phyloP scores from a whole-genome alignment of 352 stramenopile genomes.

The Phytophthora hibernalis region DNA sequence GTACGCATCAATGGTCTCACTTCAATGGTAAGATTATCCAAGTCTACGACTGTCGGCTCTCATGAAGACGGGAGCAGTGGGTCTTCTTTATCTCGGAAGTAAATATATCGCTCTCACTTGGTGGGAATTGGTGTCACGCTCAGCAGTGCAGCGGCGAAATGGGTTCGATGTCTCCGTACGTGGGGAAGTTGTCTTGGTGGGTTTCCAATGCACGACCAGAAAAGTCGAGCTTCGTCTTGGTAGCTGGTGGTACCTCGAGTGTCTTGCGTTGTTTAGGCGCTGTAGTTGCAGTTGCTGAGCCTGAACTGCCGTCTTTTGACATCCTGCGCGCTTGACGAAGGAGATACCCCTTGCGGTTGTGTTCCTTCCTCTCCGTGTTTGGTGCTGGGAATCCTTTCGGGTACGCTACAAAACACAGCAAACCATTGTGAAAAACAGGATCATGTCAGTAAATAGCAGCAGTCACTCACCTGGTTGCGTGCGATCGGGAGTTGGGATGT shows the following conservation, averaged over 20 bases:
- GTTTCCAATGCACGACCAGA: constrained; percentile 15
- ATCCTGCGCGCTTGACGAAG: constrained; percentile 66
- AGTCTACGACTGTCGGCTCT: background rate
- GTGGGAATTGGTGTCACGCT: constrained; percentile 5
- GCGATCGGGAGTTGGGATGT: background rate
- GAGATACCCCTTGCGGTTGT: constrained; percentile 78
- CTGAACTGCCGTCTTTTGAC: constrained; percentile 36
- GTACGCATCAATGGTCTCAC: constrained; percentile 15
- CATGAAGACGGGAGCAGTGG: background rate
- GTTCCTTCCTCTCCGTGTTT: constrained; percentile 65
- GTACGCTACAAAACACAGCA: constrained; percentile 19
- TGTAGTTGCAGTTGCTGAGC: background rate
- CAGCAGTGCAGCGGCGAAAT: constrained; percentile 28
- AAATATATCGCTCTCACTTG: constrained; percentile 39
- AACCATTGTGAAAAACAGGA: background rate
- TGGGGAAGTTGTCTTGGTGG: constrained; percentile 12
- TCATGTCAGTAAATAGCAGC: background rate
- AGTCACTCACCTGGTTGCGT: constrained; percentile 34
- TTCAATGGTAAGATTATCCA: constrained; percentile 31
- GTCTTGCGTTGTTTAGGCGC: constrained; percentile 15
- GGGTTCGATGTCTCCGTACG: constrained; percentile 15
- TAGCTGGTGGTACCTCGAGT: background rate
- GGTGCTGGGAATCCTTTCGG: constrained; percentile 8
- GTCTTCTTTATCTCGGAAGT: constrained; percentile 25
- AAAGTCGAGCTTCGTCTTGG: constrained; percentile 19